Evolutionary conservation across 2,329 filamentous ascomycete genomes (phyloP).

Genomic region (Exserohilum turcica): DNA sequence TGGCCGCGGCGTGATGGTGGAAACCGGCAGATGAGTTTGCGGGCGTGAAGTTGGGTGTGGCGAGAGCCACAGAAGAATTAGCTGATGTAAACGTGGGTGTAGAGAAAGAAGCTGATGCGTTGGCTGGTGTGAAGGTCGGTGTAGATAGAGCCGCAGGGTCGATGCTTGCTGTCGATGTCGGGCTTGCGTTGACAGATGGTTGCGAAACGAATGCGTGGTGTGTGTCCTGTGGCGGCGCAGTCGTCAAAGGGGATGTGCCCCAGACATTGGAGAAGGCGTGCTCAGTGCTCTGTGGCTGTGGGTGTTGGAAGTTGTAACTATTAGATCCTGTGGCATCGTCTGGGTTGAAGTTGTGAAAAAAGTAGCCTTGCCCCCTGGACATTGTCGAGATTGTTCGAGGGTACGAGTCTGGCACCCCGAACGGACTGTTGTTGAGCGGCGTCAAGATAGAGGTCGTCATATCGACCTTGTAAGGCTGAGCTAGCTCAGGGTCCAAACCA

Average conservation of each 20-base stretch:
- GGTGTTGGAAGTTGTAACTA: neutral
- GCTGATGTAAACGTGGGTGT: neutral
- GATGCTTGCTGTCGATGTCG: neutral
- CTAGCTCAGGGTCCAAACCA: neutral
- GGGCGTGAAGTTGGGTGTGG: neutral
- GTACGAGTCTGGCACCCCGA: neutral
- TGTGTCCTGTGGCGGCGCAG: neutral
- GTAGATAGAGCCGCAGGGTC: neutral
- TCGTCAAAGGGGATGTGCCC: neutral
- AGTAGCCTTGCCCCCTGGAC: neutral
- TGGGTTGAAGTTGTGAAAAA: neutral
- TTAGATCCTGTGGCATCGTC: neutral
- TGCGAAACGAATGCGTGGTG: too few species aligned
- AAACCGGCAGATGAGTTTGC: neutral
- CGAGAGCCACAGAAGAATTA: neutral
- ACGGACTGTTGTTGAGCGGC: neutral
- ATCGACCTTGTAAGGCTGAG: neutral
- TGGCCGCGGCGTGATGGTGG: neutral
- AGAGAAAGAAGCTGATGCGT: neutral
- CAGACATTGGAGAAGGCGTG: neutral
- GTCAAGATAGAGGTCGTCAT: neutral
- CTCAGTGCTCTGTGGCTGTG: neutral
- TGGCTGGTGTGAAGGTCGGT: neutral
- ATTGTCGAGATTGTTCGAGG: neutral
- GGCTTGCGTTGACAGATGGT: neutral